Base-by-base conservation (phyloP, 176 grass and related monocot species). In the Cenchrus americanus region DNA sequence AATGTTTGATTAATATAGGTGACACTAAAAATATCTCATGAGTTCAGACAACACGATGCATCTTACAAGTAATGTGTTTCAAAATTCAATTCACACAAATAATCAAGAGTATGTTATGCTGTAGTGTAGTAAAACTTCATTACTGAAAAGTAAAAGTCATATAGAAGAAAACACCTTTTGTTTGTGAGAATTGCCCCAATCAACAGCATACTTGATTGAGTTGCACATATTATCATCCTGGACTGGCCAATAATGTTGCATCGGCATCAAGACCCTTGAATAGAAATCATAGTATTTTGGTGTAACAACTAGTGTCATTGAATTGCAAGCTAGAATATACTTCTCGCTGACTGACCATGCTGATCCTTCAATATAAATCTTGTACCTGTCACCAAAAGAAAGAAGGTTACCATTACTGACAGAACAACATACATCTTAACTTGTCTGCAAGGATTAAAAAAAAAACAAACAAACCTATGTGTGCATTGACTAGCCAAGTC, bases 321-420 rank as follows among this genome's bases (percentile, higher is more conserved):
- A 99, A 90, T 96, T 78, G 6, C 96, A 99, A 52, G 96, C 96
- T 68, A 99, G 80, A 85, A 99, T 96, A 74, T 99, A 99, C 69
- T 96, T 99, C 83, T 99, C 89, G 71, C 96, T 99, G 54, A 99
- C 89, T 21, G 96, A 99, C 93, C 96, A 99, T 43, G 91, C 93
- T 48, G 83, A 89, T 30, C 96, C 96, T 80, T 99, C 96, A 14
- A 99, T 92, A 62, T 96, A 99, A 19, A 99, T 96, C 87, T 96
- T 95, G 87, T 94, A 96, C 42, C 95, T 97, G 44, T 58, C 68
- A 70, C 55, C 71, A 22, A 73, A 61, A 50, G 52, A 15, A 82
- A 82, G 1, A 66, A 46, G 53, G 57, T 88, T 61, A 69, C 64
- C 18, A 17, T 19, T 50, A 30, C 13, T 3, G 14, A 83, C 24